These are phyloP conservation scores for Populus pruinosa DNA, from an alignment of 345 rosid genomes.

Conservation along the genomic window DNA sequence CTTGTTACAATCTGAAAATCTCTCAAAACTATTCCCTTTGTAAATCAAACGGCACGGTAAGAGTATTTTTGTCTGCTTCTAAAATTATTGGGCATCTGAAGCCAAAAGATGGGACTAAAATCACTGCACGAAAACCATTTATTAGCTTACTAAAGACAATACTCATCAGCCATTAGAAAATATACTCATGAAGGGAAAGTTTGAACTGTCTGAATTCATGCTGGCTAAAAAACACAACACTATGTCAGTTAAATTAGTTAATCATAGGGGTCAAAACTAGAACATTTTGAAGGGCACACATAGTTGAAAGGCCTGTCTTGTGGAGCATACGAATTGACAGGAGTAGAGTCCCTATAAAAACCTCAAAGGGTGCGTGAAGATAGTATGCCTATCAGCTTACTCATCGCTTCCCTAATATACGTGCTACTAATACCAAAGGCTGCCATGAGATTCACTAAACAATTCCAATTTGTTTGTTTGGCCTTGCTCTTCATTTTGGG, in stretches of 20 bases:
- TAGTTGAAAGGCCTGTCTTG: not conserved
- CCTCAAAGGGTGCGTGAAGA: not conserved
- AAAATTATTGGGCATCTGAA: not conserved
- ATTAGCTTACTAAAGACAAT: not conserved
- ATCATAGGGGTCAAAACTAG: not conserved
- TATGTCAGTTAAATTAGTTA: too few species aligned
- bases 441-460: too few species aligned
- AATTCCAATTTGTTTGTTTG: not conserved
- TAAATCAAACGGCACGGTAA: slow-evolving; percentile 1
- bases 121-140: too few species aligned
- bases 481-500: not conserved
- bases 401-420: not conserved
- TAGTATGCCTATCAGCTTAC: not conserved
- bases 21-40: not conserved
- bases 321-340: too few species aligned
- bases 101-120: not conserved
- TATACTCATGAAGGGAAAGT: too few species aligned
- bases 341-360: not conserved
- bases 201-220: too few species aligned
- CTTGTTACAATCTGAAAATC: too few species aligned
- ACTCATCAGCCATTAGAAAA: too few species aligned
- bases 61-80: not conserved
- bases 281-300: not conserved
- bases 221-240: too few species aligned
- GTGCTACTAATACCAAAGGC: too few species aligned